phyloP scores from a whole-genome alignment of 345 rosid species.

The Eucalyptus sp. region DNA sequence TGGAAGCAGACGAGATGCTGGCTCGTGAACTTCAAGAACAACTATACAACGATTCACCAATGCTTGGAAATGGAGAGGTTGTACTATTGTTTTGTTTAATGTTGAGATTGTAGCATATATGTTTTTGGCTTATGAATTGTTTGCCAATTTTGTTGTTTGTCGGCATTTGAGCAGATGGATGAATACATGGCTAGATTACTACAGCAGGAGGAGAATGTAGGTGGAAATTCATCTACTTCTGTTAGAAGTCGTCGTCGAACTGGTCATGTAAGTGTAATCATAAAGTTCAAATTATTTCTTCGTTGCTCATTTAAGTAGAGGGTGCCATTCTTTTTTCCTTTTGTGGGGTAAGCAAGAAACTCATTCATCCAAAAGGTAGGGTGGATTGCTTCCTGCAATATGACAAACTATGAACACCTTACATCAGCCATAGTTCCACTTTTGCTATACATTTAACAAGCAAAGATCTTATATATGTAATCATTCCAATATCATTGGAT shows the following conservation, averaged over 20 bases:
- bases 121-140: not conserved
- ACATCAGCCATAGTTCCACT: not conserved
- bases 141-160: not conserved
- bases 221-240: conserved; percentile 14
- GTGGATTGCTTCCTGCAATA: not conserved
- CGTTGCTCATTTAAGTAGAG: not conserved
- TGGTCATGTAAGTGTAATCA: conserved; percentile 24
- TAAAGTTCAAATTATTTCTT: not conserved
- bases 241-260: conserved; percentile 5
- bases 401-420: not conserved
- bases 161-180: conserved; percentile 35
- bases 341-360: not conserved
- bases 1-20: conserved; percentile 83
- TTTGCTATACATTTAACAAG: not conserved
- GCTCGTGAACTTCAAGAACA: conserved; percentile 93
- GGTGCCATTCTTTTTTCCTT: not conserved
- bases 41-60: conserved; percentile 46
- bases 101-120: not conserved
- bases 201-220: conserved; percentile 49
- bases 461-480: not conserved
- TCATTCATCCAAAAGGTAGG: not conserved
- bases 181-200: conserved; percentile 45
- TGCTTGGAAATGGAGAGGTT: conserved; percentile 37
- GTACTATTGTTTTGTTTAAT: not conserved
- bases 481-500: not conserved